Evolutionary conservation across 1,284 basidiomycete genomes (phyloP), one percentile per base, ranked within the genome.

Genomic region (Cryptococcus sp.): DNA sequence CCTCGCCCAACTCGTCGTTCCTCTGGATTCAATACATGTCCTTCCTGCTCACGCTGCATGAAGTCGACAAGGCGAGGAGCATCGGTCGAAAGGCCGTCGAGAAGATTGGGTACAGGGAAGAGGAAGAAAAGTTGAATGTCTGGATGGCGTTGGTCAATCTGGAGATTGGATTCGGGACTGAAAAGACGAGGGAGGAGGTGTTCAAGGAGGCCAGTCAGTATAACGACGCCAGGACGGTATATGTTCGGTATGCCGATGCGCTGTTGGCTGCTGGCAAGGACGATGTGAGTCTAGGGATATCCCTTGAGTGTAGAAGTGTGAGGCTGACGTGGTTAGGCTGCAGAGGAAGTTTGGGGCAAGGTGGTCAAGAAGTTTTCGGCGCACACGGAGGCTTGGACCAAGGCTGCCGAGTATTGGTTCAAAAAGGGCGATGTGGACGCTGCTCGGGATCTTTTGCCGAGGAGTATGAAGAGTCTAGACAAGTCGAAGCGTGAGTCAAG

Each of bases 11-110:
- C 71, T 97, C 91, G 12, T 98, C 97, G 0, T 97, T 86, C 75
- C 79, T 98, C 35, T 99, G 95, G 95, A 86, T 99, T 54, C 94
- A 97, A 71, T 98, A 94, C 73, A 97, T 99, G 90, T 94, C 93
- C 5, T 95, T 97, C 81, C 89, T 94, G 58, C 78, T 98, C 4
- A 90, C 93, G 60, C 81, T 98, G 14, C 91, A 92, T 37, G 94
- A 99, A 72, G 79, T 97, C 38, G 91, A 93, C 61, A 92, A 92
- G 73, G 95, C 94, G 14, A 82, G 93, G 32, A 82, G 86, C 65
- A 85, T 93, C 42, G 94, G 84, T 16, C 80, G 82, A 46, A 83
- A 90, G 25, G 95, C 93, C 4, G 76, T 95, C 53, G 78, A 83
- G 63, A 85, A 85, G 14, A 98, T 99, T 75, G 86, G 81, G 66